These are phyloP conservation scores for Asterochloris sp. DNA, from an alignment of 139 green algal species.

Conservation along the genomic window DNA sequence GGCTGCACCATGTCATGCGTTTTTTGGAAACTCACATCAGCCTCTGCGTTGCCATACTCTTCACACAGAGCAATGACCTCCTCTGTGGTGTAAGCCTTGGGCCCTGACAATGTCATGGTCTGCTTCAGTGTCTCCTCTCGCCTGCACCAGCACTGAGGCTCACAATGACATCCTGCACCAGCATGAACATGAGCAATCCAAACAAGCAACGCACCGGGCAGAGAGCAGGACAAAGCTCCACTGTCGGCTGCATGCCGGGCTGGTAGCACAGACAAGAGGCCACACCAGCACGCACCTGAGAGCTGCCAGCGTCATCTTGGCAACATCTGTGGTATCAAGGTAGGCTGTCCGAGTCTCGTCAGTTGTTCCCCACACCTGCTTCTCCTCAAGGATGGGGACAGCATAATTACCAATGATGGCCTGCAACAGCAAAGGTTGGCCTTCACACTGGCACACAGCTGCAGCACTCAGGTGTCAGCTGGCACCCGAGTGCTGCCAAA, in stretches of 20 bases:
- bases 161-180: neutral
- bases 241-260: too few relatives aligned
- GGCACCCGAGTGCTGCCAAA: too few relatives aligned
- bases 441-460: neutral
- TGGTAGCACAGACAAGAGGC: neutral
- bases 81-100: constrained; percentile 82
- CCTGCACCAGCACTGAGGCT: constrained; percentile 19
- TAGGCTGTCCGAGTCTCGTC: constrained; percentile 93
- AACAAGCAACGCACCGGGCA: neutral
- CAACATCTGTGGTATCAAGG: constrained; percentile 90
- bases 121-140: constrained; percentile 58
- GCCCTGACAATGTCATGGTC: constrained; percentile 89
- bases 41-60: constrained; percentile 71
- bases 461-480: too few relatives aligned
- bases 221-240: too few relatives aligned
- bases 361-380: constrained; percentile 93
- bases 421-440: constrained; percentile 35
- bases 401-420: constrained; percentile 98
- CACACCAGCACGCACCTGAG: constrained; percentile 41
- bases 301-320: constrained; percentile 80
- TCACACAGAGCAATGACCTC: constrained; percentile 96
- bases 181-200: neutral
- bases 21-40: constrained; percentile 43
- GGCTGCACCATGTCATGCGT: too few relatives aligned
- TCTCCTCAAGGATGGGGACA: constrained; percentile 97